These are phyloP conservation scores for Dactylellina leptospora DNA, from an alignment of 2,329 filamentous ascomycete species.

Conservation along the genomic window DNA sequence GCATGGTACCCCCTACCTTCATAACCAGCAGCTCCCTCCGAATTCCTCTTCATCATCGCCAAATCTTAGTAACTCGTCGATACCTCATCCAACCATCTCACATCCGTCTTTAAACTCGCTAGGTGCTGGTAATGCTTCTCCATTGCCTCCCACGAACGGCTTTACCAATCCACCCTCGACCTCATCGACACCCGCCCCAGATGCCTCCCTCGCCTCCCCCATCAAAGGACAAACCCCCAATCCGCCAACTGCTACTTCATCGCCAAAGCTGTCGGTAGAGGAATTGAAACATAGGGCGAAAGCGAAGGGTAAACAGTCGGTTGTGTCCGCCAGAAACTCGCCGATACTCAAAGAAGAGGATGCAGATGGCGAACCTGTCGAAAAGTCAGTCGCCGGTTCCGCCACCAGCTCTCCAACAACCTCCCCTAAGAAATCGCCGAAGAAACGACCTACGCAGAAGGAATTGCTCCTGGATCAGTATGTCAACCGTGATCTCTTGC, in stretches of 20 bases:
- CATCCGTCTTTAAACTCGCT: conserved; percentile 36
- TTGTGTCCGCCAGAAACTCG: conserved; percentile 31
- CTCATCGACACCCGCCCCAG: conserved; percentile 35
- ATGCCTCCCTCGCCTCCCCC: conserved; percentile 35
- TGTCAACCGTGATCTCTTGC: conserved; percentile 70
- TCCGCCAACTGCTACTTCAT: conserved; percentile 34
- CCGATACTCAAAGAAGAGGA: conserved; percentile 39
- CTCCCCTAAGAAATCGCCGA: conserved; percentile 37
- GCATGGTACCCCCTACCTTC: conserved; percentile 41
- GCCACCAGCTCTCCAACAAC: conserved; percentile 16
- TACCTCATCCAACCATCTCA: conserved; percentile 36
- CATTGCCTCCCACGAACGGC: conserved; percentile 43
- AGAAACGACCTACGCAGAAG: conserved; percentile 55
- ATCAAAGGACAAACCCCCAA: conserved; percentile 39
- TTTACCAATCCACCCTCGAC: conserved; percentile 37
- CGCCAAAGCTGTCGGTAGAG: conserved; percentile 43
- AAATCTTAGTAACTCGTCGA: conserved; percentile 45
- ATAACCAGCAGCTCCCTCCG: conserved; percentile 37
- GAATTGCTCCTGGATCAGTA: conserved; percentile 67
- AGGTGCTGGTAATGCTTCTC: conserved; percentile 35
- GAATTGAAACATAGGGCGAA: conserved; percentile 42
- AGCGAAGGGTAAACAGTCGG: conserved; percentile 42
- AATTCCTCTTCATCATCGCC: conserved; percentile 41
- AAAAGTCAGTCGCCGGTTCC: conserved; percentile 21
- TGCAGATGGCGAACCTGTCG: conserved; percentile 12